Percentiles rank a stretch among this genome's conserved stretches.
These are phyloP conservation scores for Neoboletus brunneissimus DNA, from an alignment of 768 basidiomycete genomes.

Conservation along the genomic window DNA sequence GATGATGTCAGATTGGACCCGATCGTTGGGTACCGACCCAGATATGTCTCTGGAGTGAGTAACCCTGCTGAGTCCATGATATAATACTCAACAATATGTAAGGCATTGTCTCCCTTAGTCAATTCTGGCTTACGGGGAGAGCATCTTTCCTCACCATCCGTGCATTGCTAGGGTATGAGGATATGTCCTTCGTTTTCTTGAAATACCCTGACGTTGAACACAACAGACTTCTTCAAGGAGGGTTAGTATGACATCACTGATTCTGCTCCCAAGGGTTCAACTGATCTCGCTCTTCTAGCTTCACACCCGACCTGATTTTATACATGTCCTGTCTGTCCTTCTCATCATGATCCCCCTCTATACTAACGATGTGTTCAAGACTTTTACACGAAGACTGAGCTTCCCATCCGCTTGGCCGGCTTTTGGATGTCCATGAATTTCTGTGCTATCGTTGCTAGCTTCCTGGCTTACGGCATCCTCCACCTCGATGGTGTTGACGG, in stretches of 20 bases:
- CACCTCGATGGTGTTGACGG: slow-evolving; percentile 10
- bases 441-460: slow-evolving; percentile 53
- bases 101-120: too few relatives aligned
- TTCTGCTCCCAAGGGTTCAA: background rate
- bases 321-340: slow-evolving; percentile 53
- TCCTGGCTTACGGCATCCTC: slow-evolving; percentile 64
- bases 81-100: too few relatives aligned
- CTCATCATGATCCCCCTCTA: background rate
- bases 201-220: background rate
- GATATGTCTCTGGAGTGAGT: too few relatives aligned
- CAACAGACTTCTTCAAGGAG: slow-evolving; percentile 43
- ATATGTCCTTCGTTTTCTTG: too few relatives aligned
- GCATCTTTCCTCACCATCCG: too few relatives aligned
- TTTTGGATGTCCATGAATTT: slow-evolving; percentile 67
- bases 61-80: too few relatives aligned
- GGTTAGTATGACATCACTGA: slow-evolving; percentile 29
- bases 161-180: too few relatives aligned
- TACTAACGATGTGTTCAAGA: slow-evolving; percentile 1
- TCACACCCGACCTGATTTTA: slow-evolving; percentile 57
- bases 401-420: slow-evolving; percentile 53
- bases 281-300: slow-evolving; percentile 28
- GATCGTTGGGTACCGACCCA: too few relatives aligned
- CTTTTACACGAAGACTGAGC: slow-evolving; percentile 58
- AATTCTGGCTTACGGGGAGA: too few relatives aligned
- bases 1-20: too few relatives aligned